A percentile compares a stretch with the other conserved stretches of the same genome.
These are phyloP conservation scores for Hawksworthiomyces lignivorus DNA, from an alignment of 2,329 filamentous ascomycete species.

Conservation along the genomic window DNA sequence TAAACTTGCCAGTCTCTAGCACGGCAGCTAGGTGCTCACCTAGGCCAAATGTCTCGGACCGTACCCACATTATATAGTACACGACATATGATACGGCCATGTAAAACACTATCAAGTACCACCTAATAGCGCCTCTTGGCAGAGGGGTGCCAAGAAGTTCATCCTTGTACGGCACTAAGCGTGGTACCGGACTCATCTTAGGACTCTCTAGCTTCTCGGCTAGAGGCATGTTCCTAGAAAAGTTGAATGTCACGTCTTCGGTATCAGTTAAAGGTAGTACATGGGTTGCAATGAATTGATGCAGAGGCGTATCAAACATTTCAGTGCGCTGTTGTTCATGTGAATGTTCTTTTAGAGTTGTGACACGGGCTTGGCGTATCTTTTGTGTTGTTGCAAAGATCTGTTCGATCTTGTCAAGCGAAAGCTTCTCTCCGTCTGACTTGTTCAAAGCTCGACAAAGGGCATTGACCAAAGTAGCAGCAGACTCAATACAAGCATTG, in stretches of 20 bases:
- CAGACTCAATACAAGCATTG: conserved; percentile 20
- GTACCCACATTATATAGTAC: conserved; percentile 5
- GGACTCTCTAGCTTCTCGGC: conserved; percentile 7
- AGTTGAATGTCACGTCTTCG: conserved; percentile 10
- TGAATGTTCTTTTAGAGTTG: conserved; percentile 4
- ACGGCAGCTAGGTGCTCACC: conserved; percentile 1
- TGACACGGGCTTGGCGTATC: neutral
- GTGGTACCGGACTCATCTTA: neutral
- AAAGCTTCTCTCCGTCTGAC: neutral
- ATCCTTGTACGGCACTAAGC: conserved; percentile 10
- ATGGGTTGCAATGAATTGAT: neutral
- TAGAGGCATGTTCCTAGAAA: conserved; percentile 9
- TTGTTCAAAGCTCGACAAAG: conserved; percentile 5
- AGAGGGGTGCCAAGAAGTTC: conserved; percentile 10
- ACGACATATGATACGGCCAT: conserved; percentile 1
- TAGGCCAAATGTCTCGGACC: neutral
- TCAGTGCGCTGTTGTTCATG: conserved; percentile 13
- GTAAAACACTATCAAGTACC: conserved; percentile 1
- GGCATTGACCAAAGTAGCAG: conserved; percentile 16
- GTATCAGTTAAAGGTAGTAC: neutral
- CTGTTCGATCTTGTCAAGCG: conserved; percentile 3
- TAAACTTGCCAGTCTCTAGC: conserved; percentile 4
- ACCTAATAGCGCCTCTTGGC: neutral
- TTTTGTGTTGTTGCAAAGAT: conserved; percentile 8
- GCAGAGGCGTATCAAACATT: conserved; percentile 8